Evolutionary conservation across 495 filamentous ascomycete species (phyloP).

Genomic region (Terfezia boudieri): DNA sequence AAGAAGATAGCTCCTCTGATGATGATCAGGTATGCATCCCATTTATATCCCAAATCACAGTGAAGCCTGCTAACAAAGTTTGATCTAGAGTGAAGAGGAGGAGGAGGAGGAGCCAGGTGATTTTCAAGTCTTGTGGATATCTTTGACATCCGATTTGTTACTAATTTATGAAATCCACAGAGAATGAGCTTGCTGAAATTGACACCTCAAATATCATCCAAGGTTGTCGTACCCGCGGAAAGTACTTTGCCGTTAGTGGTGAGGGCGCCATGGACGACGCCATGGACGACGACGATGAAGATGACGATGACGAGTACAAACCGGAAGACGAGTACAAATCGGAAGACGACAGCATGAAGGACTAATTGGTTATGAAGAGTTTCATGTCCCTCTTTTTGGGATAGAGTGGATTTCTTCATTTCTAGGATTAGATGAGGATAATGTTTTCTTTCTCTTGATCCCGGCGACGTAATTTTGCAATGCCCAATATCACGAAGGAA

Average conservation of each 20-base stretch:
- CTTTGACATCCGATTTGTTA: no score
- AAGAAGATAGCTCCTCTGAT: slow-evolving; percentile 40
- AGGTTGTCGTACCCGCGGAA: slow-evolving; percentile 65
- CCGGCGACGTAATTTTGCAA: no score
- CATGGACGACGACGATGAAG: slow-evolving; percentile 42
- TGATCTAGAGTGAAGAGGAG: neutral
- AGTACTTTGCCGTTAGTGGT: slow-evolving; percentile 48
- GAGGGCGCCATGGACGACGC: slow-evolving; percentile 31
- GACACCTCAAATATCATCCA: slow-evolving; percentile 66
- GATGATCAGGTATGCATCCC: slow-evolving; percentile 32
- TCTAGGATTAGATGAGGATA: no score
- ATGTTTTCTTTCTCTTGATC: no score
- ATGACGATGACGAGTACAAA: slow-evolving; percentile 44
- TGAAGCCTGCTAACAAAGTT: neutral
- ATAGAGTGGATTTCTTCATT: no score
- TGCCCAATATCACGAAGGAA: no score
- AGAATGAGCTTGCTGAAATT: slow-evolving; percentile 76
- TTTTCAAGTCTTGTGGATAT: neutral
- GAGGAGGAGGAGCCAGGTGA: slow-evolving; percentile 24
- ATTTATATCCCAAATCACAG: neutral
- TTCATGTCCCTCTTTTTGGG: no score
- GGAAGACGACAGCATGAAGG: neutral
- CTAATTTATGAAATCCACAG: slow-evolving; percentile 7
- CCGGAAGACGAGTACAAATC: neutral
- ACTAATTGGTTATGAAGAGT: neutral